phyloP scores from a whole-genome alignment of 2,329 filamentous ascomycete species.

The Stemphylium lycopersici region DNA sequence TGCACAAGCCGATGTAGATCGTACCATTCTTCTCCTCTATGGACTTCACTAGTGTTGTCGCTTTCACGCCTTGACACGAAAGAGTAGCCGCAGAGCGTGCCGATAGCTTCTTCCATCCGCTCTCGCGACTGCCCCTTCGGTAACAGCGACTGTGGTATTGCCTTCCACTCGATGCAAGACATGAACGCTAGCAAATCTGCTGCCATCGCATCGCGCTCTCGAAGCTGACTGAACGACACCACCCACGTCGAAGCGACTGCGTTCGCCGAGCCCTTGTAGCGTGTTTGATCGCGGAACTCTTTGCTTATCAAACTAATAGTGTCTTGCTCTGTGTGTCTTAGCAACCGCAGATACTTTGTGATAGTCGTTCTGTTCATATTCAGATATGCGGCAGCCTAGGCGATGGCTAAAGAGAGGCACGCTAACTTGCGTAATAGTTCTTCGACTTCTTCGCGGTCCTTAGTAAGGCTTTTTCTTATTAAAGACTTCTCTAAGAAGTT shows the following conservation, averaged over 20 bases:
- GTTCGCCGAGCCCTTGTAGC: conserved; percentile 46
- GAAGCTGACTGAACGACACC: conserved; percentile 50
- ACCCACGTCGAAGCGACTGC: conserved; percentile 53
- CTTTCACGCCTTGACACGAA: conserved; percentile 21
- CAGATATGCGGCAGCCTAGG: conserved; percentile 46
- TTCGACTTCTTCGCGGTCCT: background rate
- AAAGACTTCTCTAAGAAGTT: conserved; percentile 9
- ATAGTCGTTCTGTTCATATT: conserved; percentile 34
- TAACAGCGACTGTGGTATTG: conserved; percentile 23
- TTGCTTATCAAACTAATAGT: conserved; percentile 44
- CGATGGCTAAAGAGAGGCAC: conserved; percentile 52
- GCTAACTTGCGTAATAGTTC: conserved; percentile 36
- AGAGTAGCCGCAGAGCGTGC: conserved; percentile 31
- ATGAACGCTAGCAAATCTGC: conserved; percentile 49
- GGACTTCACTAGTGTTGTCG: background rate
- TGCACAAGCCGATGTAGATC: conserved; percentile 24
- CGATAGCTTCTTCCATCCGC: conserved; percentile 25
- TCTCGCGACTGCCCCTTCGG: conserved; percentile 11
- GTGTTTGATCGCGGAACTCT: conserved; percentile 49
- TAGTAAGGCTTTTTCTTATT: conserved; percentile 7
- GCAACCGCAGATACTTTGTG: conserved; percentile 46
- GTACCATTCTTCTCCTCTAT: conserved; percentile 1
- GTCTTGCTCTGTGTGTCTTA: conserved; percentile 43
- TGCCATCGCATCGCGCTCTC: conserved; percentile 35
- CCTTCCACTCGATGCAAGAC: conserved; percentile 22